Evolutionary conservation across 2,329 filamentous ascomycete genomes (phyloP).

Genomic region (Ceratocystis ficicola): DNA sequence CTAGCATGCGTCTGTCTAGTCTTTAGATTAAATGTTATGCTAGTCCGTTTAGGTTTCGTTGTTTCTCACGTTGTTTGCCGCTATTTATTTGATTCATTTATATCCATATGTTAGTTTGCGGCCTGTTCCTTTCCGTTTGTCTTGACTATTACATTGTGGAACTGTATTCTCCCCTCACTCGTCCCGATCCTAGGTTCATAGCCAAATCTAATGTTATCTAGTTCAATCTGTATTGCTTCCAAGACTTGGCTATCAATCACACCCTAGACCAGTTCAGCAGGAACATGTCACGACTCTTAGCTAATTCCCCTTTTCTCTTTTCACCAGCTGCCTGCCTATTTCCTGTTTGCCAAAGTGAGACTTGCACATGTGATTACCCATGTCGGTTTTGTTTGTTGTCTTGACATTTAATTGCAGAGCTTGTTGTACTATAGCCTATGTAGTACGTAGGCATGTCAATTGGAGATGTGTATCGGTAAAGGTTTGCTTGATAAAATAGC

Average conservation of each 20-base stretch:
- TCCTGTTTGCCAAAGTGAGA: slow-evolving; percentile 1
- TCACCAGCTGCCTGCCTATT: background rate
- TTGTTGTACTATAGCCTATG: background rate
- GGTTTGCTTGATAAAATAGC: background rate
- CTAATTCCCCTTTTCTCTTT: background rate
- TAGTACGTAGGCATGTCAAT: background rate
- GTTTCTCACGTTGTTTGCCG: background rate
- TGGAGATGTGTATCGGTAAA: background rate
- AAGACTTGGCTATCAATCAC: too few relatives aligned
- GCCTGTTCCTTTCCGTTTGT: background rate
- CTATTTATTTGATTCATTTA: background rate
- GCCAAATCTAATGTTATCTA: too few relatives aligned
- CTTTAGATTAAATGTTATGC: background rate
- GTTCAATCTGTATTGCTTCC: too few relatives aligned
- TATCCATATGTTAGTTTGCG: background rate
- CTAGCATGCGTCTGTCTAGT: background rate
- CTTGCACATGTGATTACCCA: background rate
- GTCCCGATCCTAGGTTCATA: too few relatives aligned
- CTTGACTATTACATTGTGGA: too few relatives aligned
- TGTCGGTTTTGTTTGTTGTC: background rate
- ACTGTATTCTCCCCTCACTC: too few relatives aligned
- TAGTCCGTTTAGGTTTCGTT: background rate
- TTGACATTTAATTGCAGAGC: background rate
- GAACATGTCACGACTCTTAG: background rate
- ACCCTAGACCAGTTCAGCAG: too few relatives aligned